phyloP scores from a whole-genome alignment of 2,329 filamentous ascomycete species.

The Alternaria solani region DNA sequence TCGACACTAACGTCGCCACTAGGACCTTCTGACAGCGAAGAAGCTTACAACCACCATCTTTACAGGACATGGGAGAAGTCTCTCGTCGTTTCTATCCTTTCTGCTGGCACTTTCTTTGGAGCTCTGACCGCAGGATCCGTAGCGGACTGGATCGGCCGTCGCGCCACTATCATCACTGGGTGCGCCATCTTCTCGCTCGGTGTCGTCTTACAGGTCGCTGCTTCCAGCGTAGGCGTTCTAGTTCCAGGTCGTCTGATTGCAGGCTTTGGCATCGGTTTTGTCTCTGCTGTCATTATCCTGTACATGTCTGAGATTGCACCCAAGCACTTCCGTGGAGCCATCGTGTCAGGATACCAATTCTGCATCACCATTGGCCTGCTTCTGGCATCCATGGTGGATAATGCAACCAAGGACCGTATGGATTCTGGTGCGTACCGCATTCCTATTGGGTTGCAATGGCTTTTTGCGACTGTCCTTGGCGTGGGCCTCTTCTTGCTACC shows the following conservation, averaged over 20 bases:
- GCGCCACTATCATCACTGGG: slow-evolving; percentile 63
- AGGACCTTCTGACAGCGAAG: slow-evolving; percentile 62
- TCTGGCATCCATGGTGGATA: slow-evolving; percentile 76
- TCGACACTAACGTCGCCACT: slow-evolving; percentile 15
- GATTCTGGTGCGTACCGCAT: slow-evolving; percentile 76
- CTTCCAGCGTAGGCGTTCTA: slow-evolving; percentile 45
- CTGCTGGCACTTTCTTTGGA: slow-evolving; percentile 81
- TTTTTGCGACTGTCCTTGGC: slow-evolving; percentile 79
- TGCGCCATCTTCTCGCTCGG: slow-evolving; percentile 49
- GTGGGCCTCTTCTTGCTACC: slow-evolving; percentile 77
- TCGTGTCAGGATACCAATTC: slow-evolving; percentile 82
- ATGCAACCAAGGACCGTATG: slow-evolving; percentile 69
- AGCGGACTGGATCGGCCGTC: slow-evolving; percentile 75
- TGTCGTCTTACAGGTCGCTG: slow-evolving; percentile 50
- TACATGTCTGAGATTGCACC: slow-evolving; percentile 86
- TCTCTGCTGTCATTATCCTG: slow-evolving; percentile 56
- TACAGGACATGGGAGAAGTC: slow-evolving; percentile 64
- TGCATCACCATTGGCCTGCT: slow-evolving; percentile 82
- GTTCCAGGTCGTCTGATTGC: slow-evolving; percentile 51
- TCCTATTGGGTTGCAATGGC: slow-evolving; percentile 80
- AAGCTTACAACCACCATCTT: slow-evolving; percentile 59
- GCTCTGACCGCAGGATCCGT: slow-evolving; percentile 72
- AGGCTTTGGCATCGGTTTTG: slow-evolving; percentile 51
- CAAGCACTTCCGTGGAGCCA: slow-evolving; percentile 76
- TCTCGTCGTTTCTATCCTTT: slow-evolving; percentile 81